A percentile compares a stretch with the other conserved stretches of the same genome.
These are phyloP conservation scores for Melaleuca alternifolia DNA, from an alignment of 345 rosid genomes.

Conservation along the genomic window DNA sequence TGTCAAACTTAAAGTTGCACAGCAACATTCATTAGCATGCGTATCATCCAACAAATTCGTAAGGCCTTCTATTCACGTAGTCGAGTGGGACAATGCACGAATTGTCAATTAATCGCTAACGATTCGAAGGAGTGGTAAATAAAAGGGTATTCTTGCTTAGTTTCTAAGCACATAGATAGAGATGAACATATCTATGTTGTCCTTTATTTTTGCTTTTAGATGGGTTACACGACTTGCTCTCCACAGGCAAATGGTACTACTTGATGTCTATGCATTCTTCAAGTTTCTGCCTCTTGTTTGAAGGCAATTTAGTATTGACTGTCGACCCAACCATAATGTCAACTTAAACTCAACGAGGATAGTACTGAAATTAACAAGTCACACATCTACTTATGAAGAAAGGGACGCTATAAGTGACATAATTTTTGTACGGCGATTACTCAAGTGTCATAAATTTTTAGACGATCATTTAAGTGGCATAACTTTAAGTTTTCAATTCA, in stretches of 20 bases:
- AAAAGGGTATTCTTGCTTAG: neutral
- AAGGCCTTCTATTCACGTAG: neutral
- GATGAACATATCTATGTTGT: neutral
- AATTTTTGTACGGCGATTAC: neutral
- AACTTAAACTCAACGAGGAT: neutral
- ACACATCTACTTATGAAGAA: neutral
- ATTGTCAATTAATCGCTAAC: neutral
- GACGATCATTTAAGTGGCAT: neutral
- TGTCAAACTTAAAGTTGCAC: neutral
- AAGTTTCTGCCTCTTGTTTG: neutral
- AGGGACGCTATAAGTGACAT: neutral
- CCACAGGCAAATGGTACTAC: neutral
- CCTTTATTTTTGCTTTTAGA: neutral
- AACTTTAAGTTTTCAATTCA: no score
- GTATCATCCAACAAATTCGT: neutral
- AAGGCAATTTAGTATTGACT: neutral
- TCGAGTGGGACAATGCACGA: fast-evolving
- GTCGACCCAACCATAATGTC: neutral
- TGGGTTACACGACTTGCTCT: neutral
- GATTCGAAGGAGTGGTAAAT: neutral
- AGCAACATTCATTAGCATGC: neutral
- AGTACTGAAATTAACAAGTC: neutral
- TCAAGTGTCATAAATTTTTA: neutral
- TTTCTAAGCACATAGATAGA: neutral
- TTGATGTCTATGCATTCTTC: neutral